Evolutionary conservation across 2,329 filamentous ascomycete species (phyloP).

Genomic region (Ophiostoma ulmi): DNA sequence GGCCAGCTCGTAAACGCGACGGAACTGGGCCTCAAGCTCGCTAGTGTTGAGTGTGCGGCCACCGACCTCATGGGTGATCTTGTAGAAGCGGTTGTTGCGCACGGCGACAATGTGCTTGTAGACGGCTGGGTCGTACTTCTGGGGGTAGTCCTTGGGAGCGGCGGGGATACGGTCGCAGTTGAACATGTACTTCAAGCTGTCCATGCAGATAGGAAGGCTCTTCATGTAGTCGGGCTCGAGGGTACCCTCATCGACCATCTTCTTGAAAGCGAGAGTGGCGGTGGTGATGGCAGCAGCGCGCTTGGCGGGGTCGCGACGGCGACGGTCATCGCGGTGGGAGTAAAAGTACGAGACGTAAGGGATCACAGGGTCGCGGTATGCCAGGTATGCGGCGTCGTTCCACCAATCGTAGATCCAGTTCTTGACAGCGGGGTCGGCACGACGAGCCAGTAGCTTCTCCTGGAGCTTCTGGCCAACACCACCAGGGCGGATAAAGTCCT

Average conservation of each 20-base stretch:
- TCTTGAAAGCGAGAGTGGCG: constrained; percentile 87
- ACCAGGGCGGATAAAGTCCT: constrained; percentile 83
- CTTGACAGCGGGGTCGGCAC: constrained; percentile 72
- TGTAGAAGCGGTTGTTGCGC: constrained; percentile 97
- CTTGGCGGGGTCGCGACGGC: constrained; percentile 81
- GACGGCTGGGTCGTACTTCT: constrained; percentile 65
- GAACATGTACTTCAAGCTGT: constrained; percentile 99
- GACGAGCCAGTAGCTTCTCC: constrained; percentile 74
- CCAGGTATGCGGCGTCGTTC: constrained; percentile 90
- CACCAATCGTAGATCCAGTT: constrained; percentile 99
- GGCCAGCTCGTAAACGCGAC: constrained; percentile 73
- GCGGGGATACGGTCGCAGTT: constrained; percentile 83
- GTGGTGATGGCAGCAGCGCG: constrained; percentile 86
- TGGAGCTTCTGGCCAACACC: constrained; percentile 79
- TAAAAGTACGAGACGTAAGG: constrained; percentile 99
- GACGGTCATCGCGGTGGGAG: constrained; percentile 89
- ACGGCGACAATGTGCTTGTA: constrained; percentile 86
- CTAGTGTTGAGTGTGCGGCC: constrained; percentile 81
- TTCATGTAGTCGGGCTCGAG: constrained; percentile 99
- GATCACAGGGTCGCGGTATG: constrained; percentile 89
- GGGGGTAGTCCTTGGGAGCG: constrained; percentile 72
- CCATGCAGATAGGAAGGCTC: constrained; percentile 95
- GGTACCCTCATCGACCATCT: constrained; percentile 72
- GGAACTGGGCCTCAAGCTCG: constrained; percentile 88
- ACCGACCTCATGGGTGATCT: constrained; percentile 73